Base-by-base conservation (phyloP, 2,329 filamentous ascomycete genomes). In the Cryphonectria radicalis region DNA sequence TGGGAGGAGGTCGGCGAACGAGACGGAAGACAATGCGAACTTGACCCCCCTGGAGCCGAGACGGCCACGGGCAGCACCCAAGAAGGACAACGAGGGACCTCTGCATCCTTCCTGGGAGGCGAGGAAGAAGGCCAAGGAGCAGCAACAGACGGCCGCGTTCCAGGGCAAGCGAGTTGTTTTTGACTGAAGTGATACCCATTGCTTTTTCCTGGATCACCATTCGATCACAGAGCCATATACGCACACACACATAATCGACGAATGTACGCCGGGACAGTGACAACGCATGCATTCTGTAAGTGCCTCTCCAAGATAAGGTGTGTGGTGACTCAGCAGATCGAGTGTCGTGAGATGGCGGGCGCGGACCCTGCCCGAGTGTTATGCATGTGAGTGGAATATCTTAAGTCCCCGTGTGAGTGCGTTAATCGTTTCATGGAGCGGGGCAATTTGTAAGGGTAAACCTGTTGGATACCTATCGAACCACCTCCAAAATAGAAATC, bases 41-140 rank as follows among this genome's bases (percentile, higher is more conserved):
- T 19, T 66, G 22, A 25, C 25, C 10, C 64, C 50, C 4, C 63
- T 55, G 22, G 69, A 71, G 40, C 53, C 72, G 28, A 57, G 67
- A 40, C 42, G 50, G 2, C 57, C 69, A 19, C 69, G 63, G 65
- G 13, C 66, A 2, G 65, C 64, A 19, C 59, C 70, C 70, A 66
- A 73, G 72, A 43, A 68, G 64, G 69, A 70, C 70, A 75, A 74
- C 55, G 74, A 73, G 68, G 83, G 88, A 0, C 75, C 85, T 4
- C 78, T 92, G 75, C 90, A 92, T 82, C 87, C 89, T 1, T 90
- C 87, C 76, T 92, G 90, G 90, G 87, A 87, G 74, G 89, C 89
- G 70, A 87, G 84, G 74, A 89, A 89, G 80, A 87, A 87, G 79
- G 86, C 86, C 0, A 90, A 91, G 79, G 87, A 89, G 75, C 81